phyloP scores from a whole-genome alignment of 768 basidiomycete genomes.

The Daedaleopsis nitida region DNA sequence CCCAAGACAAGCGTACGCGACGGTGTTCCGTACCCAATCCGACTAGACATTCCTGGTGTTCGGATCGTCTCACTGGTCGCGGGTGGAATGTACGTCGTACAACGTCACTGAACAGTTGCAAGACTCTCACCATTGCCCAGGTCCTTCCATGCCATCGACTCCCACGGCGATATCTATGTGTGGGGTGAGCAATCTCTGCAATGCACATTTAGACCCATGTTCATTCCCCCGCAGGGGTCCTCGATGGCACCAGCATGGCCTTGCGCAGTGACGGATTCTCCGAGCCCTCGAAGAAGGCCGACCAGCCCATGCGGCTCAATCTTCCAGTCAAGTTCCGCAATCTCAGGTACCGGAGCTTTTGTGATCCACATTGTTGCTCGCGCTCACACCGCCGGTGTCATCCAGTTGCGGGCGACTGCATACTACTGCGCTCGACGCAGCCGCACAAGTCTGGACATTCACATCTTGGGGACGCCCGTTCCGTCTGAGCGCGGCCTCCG shows the following conservation, averaged over 20 bases:
- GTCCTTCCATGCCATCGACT: constrained; percentile 87
- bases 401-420: constrained; percentile 79
- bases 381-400: not conserved
- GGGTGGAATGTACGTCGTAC: constrained; percentile 70
- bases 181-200: constrained; percentile 60
- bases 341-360: constrained; percentile 52
- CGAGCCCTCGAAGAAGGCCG: constrained; percentile 49
- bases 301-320: constrained; percentile 55
- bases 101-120: not conserved
- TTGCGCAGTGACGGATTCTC: constrained; percentile 59
- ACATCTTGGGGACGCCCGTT: constrained; percentile 80
- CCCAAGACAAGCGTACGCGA: constrained; percentile 37
- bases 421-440: constrained; percentile 61
- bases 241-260: constrained; percentile 49
- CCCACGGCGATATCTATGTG: constrained; percentile 68
- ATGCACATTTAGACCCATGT: not conserved
- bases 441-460: constrained; percentile 71
- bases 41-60: constrained; percentile 58
- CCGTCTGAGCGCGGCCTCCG: constrained; percentile 44
- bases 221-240: constrained; percentile 47
- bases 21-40: constrained; percentile 64
- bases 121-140: constrained; percentile 36
- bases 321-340: constrained; percentile 61
- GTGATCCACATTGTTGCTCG: not conserved
- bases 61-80: constrained; percentile 75